phyloP scores from a whole-genome alignment of 148 eudicot species.

The Fagopyrum esculentum region DNA sequence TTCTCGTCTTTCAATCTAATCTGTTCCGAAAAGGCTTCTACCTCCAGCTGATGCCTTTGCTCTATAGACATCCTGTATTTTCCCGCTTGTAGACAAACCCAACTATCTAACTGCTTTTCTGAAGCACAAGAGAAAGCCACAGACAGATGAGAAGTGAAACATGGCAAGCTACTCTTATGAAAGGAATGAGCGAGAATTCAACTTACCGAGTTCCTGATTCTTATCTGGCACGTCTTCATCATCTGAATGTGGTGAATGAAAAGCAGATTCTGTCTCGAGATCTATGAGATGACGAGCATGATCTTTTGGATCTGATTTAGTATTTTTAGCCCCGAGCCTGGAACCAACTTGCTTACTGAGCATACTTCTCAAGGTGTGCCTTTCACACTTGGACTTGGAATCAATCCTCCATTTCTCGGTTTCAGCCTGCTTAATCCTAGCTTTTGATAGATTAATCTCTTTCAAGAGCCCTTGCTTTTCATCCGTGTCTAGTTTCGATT shows the following conservation, averaged over 20 bases:
- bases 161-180: background rate
- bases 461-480: slow-evolving; percentile 58
- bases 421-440: slow-evolving; percentile 51
- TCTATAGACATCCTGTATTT: slow-evolving; percentile 39
- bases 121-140: too few species aligned
- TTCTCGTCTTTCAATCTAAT: slow-evolving; percentile 68
- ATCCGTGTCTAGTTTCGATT: slow-evolving; percentile 47
- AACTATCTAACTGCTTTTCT: slow-evolving; percentile 36
- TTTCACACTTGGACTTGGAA: slow-evolving; percentile 45
- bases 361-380: slow-evolving; percentile 54
- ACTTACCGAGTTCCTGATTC: slow-evolving; percentile 39
- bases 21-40: slow-evolving; percentile 70
- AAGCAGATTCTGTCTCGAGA: slow-evolving; percentile 29
- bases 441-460: slow-evolving; percentile 57
- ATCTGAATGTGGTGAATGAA: slow-evolving; percentile 23
- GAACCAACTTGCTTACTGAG: slow-evolving; percentile 46
- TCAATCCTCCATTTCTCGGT: slow-evolving; percentile 40
- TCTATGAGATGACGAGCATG: slow-evolving; percentile 29
- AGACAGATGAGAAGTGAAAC: too few species aligned
- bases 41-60: slow-evolving; percentile 58
- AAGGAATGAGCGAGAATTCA: background rate
- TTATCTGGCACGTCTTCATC: slow-evolving; percentile 28
- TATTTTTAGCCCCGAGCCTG: slow-evolving; percentile 24
- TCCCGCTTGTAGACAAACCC: slow-evolving; percentile 58
- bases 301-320: slow-evolving; percentile 19